phyloP scores from a whole-genome alignment of 2,329 filamentous ascomycete genomes.

The Fusarium bactridioides region DNA sequence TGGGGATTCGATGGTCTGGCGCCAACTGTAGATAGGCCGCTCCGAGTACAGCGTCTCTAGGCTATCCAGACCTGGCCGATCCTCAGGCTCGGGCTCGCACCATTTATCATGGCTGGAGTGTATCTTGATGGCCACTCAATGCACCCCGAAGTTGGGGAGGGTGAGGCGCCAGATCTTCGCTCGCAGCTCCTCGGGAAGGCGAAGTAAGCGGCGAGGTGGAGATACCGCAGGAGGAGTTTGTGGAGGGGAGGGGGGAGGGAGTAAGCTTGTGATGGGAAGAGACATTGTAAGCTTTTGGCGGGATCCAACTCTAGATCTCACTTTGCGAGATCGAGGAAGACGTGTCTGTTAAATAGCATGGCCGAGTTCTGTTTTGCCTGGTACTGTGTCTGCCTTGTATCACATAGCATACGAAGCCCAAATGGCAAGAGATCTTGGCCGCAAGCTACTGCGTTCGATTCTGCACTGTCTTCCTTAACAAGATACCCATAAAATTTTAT shows the following conservation, averaged over 20 bases:
- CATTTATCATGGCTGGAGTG: not conserved
- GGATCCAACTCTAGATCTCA: not conserved
- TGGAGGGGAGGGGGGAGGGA: not conserved
- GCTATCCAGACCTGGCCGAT: not conserved
- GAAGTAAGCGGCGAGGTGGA: not conserved
- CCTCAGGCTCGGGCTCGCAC: not conserved
- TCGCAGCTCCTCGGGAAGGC: not conserved
- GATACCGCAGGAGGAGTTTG: not conserved
- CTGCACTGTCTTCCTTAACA: accelerated
- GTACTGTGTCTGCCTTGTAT: accelerated
- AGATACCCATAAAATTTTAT: accelerated
- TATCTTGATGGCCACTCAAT: not conserved
- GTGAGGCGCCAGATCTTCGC: not conserved
- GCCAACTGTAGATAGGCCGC: not conserved
- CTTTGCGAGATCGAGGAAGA: not conserved
- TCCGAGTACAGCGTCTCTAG: not conserved
- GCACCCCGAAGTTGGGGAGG: accelerated
- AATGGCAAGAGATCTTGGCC: accelerated
- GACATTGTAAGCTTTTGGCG: not conserved
- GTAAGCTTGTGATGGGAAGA: not conserved
- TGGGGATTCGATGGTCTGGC: not conserved
- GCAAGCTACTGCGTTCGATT: not conserved
- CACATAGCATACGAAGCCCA: accelerated
- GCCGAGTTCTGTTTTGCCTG: not conserved
- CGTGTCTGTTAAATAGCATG: not conserved